phyloP scores from a whole-genome alignment of 441 rosid genomes.

The Gossypium davidsonii region DNA sequence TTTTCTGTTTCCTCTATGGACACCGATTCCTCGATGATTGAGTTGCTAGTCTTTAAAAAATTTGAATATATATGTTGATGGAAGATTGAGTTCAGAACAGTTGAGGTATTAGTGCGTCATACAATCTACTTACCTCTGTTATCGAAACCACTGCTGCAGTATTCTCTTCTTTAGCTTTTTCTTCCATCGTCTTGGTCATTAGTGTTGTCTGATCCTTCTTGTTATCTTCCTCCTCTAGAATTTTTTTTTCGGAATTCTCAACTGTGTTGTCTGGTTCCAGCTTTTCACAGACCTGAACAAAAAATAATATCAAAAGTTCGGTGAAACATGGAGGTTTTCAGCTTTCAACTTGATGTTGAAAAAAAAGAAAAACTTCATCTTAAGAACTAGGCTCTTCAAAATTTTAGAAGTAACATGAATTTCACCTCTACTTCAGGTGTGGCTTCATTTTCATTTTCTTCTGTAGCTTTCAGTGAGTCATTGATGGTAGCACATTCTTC shows the following conservation, averaged over 20 bases:
- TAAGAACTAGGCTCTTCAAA: background rate
- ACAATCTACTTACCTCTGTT: background rate
- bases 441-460: background rate
- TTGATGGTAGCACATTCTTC: background rate
- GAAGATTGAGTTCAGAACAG: background rate
- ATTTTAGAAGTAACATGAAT: background rate
- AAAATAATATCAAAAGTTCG: background rate
- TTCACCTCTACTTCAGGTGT: conserved; percentile 7
- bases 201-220: background rate
- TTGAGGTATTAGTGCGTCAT: background rate
- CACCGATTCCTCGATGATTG: conserved; percentile 15
- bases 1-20: background rate
- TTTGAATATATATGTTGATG: background rate
- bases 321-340: background rate
- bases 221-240: background rate
- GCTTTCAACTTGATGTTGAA: background rate
- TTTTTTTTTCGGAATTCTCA: background rate
- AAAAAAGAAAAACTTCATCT: too few relatives aligned
- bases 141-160: background rate
- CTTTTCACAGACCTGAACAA: background rate
- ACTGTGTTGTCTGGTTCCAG: background rate
- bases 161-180: conserved; percentile 6
- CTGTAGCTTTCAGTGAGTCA: background rate
- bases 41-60: conserved; percentile 5
- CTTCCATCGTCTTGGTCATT: background rate